Base-by-base conservation (phyloP, 176 grass and related monocot genomes). In the Avena atlantica region DNA sequence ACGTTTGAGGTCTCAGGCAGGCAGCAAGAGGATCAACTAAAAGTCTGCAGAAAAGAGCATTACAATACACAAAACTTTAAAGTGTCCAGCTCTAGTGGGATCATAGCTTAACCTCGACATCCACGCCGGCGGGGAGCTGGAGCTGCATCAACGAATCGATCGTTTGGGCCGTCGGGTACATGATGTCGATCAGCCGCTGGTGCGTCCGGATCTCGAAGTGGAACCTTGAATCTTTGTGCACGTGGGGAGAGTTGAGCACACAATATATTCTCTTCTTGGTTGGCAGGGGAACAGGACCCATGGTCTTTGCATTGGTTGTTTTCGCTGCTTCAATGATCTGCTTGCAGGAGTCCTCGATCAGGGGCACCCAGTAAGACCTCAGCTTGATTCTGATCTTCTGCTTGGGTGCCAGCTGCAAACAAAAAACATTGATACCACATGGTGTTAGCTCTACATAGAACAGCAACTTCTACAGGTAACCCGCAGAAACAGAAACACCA, bases 31-130 rank as follows among this genome's bases (percentile, higher is more conserved):
- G 44, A 86, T 4, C 71, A 59, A 77, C 52, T 59, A 76, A 53
- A 75, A 31, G 29, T 52, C 61, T 70, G 82, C 68, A 29, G 70
- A 70, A 77, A 88, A 36, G 63, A 76, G 44, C 58, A 63, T 62
- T 29, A 62, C 31, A 76, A 29, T 25, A 52, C 89, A 37, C 12
- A 31, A 40, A 88, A 82, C 49, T 77, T 71, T 61, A 21, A 67
- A 59, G 76, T 6, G 6, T 70, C 52, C 59, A 77, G 70, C 21
- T 62, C 78, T 83, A 76, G 51, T 63, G 86, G 56, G 83, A 90
- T 99, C 90, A 97, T 86, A 99, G 89, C 87, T 96, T 99, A 83
- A 99, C 94, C 84, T 99, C 91, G 47, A 99, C 97, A 87, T 99
- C 97, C 37, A 99, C 97, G 34, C 97, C 94, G 7, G 97, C 97